These are phyloP conservation scores for Sporisorium scitamineum DNA, from an alignment of 1,284 basidiomycete genomes.

Conservation along the genomic window DNA sequence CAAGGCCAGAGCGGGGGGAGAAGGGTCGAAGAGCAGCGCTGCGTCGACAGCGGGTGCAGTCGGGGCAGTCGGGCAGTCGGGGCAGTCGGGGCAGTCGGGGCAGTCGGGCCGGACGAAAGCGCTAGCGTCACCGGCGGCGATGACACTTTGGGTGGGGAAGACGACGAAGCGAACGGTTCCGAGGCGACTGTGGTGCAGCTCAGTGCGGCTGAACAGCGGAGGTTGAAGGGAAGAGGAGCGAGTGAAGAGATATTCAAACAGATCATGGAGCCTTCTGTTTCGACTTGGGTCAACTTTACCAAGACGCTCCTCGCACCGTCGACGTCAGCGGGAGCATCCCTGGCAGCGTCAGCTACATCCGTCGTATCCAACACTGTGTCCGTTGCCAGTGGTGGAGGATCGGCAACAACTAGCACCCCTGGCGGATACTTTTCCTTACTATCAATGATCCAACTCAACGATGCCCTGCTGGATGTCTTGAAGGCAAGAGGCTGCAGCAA, in stretches of 20 bases:
- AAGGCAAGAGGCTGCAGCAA: conserved; percentile 32
- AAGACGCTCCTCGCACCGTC: conserved; percentile 38
- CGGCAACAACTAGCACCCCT: neutral
- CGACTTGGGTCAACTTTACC: conserved; percentile 43
- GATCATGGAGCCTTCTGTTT: conserved; percentile 62
- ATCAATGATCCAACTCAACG: conserved; percentile 50
- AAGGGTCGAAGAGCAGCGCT: neutral
- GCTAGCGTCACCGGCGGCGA: conserved; percentile 19
- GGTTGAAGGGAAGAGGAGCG: conserved; percentile 32
- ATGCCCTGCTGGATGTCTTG: conserved; percentile 33
- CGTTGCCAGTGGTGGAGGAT: neutral
- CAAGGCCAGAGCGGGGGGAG: neutral
- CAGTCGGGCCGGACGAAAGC: conserved; percentile 13
- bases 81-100: no score
- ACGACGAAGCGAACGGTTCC: conserved; percentile 23
- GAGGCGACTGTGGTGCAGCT: conserved; percentile 54
- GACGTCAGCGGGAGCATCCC: conserved; percentile 3
- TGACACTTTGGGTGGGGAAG: neutral
- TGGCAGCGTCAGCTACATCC: conserved; percentile 10
- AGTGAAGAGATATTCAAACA: conserved; percentile 64
- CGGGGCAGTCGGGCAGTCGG: conserved; percentile 7
- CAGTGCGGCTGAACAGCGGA: conserved; percentile 31
- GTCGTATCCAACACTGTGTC: neutral
- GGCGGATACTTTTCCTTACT: conserved; percentile 46
- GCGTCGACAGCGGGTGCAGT: conserved; percentile 1